Percentiles rank a stretch among this genome's conserved stretches.
Evolutionary conservation across 352 stramenopile genomes (phyloP).

Genomic region (Ochromonadaceae sp.): DNA sequence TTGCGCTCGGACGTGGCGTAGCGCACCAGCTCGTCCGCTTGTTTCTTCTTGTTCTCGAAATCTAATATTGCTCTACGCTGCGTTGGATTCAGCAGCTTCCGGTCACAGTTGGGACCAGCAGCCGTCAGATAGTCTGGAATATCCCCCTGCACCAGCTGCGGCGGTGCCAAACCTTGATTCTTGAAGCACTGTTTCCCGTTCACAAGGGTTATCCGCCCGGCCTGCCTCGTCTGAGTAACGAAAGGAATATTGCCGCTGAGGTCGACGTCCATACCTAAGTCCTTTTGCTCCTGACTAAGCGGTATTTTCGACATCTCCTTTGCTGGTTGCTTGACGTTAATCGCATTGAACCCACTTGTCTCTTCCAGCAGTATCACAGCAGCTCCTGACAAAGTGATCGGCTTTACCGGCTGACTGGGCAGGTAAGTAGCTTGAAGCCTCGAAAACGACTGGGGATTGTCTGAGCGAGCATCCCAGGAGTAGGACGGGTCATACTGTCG

Average conservation of each 20-base stretch:
- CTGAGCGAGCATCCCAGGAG: slow-evolving; percentile 7
- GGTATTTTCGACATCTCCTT: background rate
- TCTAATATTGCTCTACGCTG: slow-evolving; percentile 5
- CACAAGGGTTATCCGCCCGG: background rate
- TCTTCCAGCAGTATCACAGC: slow-evolving; percentile 4
- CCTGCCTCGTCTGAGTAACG: background rate
- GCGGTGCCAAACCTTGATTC: background rate
- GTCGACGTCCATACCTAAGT: background rate
- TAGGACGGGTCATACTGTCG: background rate
- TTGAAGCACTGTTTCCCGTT: background rate
- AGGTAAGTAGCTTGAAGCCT: background rate
- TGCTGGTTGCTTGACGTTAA: slow-evolving; percentile 5
- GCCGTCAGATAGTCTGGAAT: background rate
- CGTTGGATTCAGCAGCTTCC: background rate
- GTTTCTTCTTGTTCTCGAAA: background rate
- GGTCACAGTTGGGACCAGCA: background rate
- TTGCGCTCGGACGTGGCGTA: background rate
- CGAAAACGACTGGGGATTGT: slow-evolving; percentile 9
- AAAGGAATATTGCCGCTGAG: background rate
- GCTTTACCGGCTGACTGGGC: background rate
- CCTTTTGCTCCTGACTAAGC: slow-evolving; percentile 3
- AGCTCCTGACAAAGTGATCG: background rate
- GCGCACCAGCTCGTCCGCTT: background rate
- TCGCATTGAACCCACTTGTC: slow-evolving; percentile 1
- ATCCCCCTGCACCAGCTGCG: background rate